Evolutionary conservation across 2,329 filamentous ascomycete genomes (phyloP).

Genomic region (Rhytidhysteron rufulum): DNA sequence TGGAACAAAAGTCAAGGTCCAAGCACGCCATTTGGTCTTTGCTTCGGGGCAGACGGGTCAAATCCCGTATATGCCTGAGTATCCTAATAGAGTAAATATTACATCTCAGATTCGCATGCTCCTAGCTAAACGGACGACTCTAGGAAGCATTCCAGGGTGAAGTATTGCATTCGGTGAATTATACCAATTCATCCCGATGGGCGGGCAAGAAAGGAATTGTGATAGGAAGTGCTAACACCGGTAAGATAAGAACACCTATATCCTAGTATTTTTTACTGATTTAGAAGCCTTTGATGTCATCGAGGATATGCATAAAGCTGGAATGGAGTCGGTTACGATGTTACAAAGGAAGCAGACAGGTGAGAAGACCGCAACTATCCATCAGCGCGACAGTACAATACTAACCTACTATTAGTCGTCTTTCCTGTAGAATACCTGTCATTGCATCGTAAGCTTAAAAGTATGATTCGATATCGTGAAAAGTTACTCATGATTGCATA

Average conservation of each 20-base stretch:
- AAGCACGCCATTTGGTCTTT: neutral
- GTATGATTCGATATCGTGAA: no score
- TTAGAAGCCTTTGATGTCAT: slow-evolving; percentile 50
- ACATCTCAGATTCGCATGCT: slow-evolving; percentile 33
- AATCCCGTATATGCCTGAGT: neutral
- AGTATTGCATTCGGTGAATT: slow-evolving; percentile 31
- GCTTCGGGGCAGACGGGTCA: neutral
- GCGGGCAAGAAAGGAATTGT: neutral
- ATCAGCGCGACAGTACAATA: no score
- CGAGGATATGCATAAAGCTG: slow-evolving; percentile 44
- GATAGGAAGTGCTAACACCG: slow-evolving; percentile 23
- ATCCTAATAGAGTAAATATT: slow-evolving; percentile 25
- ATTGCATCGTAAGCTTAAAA: no score
- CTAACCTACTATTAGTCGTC: no score
- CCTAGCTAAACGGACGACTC: no score
- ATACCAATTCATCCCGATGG: slow-evolving; percentile 7
- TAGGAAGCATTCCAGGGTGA: slow-evolving; percentile 23
- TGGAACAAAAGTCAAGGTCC: neutral
- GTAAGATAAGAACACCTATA: slow-evolving; percentile 37
- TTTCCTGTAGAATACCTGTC: no score
- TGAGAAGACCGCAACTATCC: no score
- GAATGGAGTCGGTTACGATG: slow-evolving; percentile 43
- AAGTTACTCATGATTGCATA: no score
- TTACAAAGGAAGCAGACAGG: slow-evolving; percentile 42
- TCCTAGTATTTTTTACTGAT: slow-evolving; percentile 45